phyloP scores from a whole-genome alignment of 768 basidiomycete species.

The Pisolithus albus region DNA sequence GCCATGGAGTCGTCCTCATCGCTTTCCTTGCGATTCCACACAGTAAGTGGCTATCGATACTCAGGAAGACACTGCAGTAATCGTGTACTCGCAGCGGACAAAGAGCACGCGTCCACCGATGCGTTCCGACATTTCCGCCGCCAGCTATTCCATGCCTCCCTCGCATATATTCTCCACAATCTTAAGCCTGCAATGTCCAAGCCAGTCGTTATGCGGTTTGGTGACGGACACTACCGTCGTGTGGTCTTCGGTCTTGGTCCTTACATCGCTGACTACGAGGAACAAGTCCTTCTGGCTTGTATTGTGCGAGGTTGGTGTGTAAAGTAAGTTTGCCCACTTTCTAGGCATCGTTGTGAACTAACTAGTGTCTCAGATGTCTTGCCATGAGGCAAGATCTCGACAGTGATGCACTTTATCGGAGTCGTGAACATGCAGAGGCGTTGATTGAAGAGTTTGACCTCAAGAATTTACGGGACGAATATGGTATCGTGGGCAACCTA shows the following conservation, averaged over 20 bases:
- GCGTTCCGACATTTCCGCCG: constrained; percentile 22
- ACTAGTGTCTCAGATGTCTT: not conserved
- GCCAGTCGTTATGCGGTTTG: constrained; percentile 18
- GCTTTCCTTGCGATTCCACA: constrained; percentile 28
- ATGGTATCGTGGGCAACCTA: constrained; percentile 21
- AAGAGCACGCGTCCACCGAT: constrained; percentile 5
- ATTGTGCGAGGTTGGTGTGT: constrained; percentile 31
- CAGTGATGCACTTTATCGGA: not conserved
- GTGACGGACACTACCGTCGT: constrained; percentile 24
- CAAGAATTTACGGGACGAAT: constrained; percentile 20
- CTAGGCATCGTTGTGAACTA: not conserved
- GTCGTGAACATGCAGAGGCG: not conserved
- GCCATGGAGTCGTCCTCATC: constrained; percentile 3
- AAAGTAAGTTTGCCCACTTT: not conserved
- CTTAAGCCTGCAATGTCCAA: constrained; percentile 22
- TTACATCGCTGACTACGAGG: constrained; percentile 34
- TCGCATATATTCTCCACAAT: constrained; percentile 15
- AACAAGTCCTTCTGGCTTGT: constrained; percentile 28
- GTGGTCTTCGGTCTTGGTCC: constrained; percentile 28
- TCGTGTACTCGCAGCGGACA: constrained; percentile 1
- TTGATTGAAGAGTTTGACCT: not conserved
- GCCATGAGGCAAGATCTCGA: not conserved
- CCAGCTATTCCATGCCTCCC: constrained; percentile 26
- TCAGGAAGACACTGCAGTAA: not conserved
- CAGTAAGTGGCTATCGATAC: constrained; percentile 13